Evolutionary conservation across 495 filamentous ascomycete species (phyloP).

Genomic region (Hapsidospora chrysogenum): DNA sequence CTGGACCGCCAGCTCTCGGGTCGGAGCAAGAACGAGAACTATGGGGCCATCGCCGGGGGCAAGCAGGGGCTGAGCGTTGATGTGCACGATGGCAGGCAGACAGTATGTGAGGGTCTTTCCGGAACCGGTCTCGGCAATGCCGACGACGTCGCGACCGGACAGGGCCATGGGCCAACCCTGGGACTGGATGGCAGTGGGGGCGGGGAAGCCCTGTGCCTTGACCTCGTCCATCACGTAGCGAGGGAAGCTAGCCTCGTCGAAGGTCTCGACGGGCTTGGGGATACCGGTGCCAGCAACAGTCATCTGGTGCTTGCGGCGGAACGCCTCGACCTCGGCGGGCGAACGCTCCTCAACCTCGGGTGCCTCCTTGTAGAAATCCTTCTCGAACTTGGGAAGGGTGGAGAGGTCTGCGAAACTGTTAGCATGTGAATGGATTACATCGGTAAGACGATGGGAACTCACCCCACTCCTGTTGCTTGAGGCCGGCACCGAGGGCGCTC

Average conservation of each 20-base stretch:
- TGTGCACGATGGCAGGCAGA: conserved; percentile 95
- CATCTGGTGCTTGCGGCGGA: conserved; percentile 68
- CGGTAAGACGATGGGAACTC: too few relatives aligned
- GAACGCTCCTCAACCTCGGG: conserved; percentile 58
- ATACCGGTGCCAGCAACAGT: conserved; percentile 59
- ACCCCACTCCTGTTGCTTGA: conserved; percentile 84
- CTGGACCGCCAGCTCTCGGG: conserved; percentile 93
- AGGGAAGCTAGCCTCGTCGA: conserved; percentile 95
- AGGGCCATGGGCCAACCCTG: conserved; percentile 99
- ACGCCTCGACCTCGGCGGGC: conserved; percentile 65
- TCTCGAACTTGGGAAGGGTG: conserved; percentile 88
- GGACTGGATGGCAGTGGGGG: conserved; percentile 89
- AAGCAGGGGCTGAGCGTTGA: conserved; percentile 95
- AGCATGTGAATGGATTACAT: too few relatives aligned
- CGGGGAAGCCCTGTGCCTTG: conserved; percentile 87
- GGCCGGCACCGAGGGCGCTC: conserved; percentile 70
- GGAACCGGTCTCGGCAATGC: conserved; percentile 98
- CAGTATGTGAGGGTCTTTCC: conserved; percentile 99
- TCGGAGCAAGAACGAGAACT: conserved; percentile 86
- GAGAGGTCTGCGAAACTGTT: conserved; percentile 41
- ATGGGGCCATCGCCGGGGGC: conserved; percentile 96
- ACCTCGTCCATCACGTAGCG: conserved; percentile 95
- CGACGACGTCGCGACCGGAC: conserved; percentile 93
- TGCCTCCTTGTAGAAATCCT: conserved; percentile 97
- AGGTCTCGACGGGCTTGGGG: conserved; percentile 84